Percentiles rank a stretch among this genome's conserved stretches.
phyloP scores from a whole-genome alignment of 73 alveolate species.

The Blepharisma japonicum region DNA sequence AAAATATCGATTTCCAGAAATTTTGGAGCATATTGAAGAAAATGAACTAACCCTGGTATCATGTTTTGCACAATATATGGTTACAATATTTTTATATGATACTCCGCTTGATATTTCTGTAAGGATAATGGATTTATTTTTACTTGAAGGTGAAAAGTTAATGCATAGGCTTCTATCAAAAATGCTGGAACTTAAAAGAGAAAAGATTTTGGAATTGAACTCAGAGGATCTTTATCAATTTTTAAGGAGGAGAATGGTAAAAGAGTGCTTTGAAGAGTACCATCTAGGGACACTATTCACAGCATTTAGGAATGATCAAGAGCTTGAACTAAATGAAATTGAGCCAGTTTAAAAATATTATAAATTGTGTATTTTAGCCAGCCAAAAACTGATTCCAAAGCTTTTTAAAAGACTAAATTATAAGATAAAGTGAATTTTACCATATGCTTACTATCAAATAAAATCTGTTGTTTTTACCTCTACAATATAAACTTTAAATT shows the following conservation, averaged over 20 bases:
- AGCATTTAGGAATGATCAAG: not conserved
- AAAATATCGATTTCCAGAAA: not conserved
- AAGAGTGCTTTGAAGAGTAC: slow-evolving; percentile 31
- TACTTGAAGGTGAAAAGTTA: slow-evolving; percentile 31
- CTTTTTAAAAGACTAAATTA: too few species aligned
- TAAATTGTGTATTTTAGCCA: too few species aligned
- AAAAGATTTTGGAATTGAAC: slow-evolving; percentile 3
- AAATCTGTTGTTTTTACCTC: too few species aligned
- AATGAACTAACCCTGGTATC: not conserved
- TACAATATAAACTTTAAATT: too few species aligned
- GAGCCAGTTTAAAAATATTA: too few species aligned
- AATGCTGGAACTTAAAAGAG: slow-evolving; percentile 6
- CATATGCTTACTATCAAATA: too few species aligned
- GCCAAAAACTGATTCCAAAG: too few species aligned
- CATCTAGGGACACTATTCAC: slow-evolving; percentile 13
- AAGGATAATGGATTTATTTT: slow-evolving; percentile 2
- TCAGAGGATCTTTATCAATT: not conserved
- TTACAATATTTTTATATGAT: slow-evolving; percentile 28
- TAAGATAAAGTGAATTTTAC: too few species aligned
- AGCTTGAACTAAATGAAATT: not conserved
- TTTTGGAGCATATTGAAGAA: slow-evolving; percentile 3
- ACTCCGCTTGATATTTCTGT: slow-evolving; percentile 6
- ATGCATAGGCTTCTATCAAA: not conserved
- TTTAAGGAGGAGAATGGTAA: slow-evolving; percentile 24
- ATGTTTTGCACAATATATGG: not conserved